Evolutionary conservation across 1,139 yeast genomes (phyloP).

Genomic region (Yamadazyma atmosphaerica): DNA sequence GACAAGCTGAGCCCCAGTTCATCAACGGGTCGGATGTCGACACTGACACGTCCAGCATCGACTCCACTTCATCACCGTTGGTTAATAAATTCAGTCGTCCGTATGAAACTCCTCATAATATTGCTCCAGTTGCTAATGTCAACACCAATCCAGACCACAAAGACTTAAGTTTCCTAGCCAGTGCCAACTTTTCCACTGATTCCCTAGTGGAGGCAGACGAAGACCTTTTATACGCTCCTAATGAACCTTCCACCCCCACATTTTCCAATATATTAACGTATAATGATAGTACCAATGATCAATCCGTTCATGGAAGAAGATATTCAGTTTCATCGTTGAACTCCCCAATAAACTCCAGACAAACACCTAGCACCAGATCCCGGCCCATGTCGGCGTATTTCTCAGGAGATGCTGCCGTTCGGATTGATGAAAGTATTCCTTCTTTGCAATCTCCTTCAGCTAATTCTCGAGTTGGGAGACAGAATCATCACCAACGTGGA

Average conservation of each 20-base stretch:
- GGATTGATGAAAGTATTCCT: constrained; percentile 10
- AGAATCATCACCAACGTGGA: constrained; percentile 11
- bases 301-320: constrained; percentile 16
- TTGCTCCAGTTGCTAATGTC: neutral
- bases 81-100: constrained; percentile 3
- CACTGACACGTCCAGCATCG: constrained; percentile 11
- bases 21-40: constrained; percentile 2
- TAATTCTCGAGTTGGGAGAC: neutral
- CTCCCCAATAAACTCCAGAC: constrained; percentile 16
- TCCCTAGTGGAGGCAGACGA: constrained; percentile 28
- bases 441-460: constrained; percentile 8
- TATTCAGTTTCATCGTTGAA: constrained; percentile 24
- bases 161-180: constrained; percentile 24
- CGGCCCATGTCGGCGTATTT: constrained; percentile 43
- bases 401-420: constrained; percentile 10
- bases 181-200: constrained; percentile 48
- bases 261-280: neutral
- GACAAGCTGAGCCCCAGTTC: too few species aligned
- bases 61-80: constrained; percentile 11
- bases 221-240: constrained; percentile 4
- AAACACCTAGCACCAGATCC: constrained; percentile 16
- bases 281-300: neutral
- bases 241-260: constrained; percentile 1
- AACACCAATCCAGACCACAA: neutral
- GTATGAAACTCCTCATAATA: neutral